Conservation (phyloP, 2,329 filamentous ascomycete genomes). For the Cladosporium sp. region DNA sequence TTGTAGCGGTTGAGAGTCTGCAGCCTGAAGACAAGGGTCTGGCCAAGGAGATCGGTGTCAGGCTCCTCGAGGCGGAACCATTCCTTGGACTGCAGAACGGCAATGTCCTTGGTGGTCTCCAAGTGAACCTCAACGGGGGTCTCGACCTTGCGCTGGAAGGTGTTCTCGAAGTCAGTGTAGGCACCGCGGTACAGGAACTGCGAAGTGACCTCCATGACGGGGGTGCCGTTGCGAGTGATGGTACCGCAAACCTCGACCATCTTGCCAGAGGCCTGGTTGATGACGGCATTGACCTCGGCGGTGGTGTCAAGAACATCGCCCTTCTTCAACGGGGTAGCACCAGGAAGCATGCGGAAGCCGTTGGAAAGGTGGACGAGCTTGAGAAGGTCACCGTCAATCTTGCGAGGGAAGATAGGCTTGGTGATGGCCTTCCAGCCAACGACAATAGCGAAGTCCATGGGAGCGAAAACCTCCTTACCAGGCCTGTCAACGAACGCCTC, state of each 20-base stretch:
- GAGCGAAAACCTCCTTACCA: constrained; percentile 88
- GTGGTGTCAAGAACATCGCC: constrained; percentile 89
- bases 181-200: constrained; percentile 94
- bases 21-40: constrained; percentile 94
- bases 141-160: constrained; percentile 96
- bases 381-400: constrained; percentile 90
- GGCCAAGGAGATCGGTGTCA: constrained; percentile 81
- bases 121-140: constrained; percentile 92
- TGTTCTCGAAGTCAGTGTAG: constrained; percentile 94
- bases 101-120: constrained; percentile 82
- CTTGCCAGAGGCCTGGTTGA: constrained; percentile 97
- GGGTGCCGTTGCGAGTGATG: constrained; percentile 73
- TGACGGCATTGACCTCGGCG: constrained; percentile 92
- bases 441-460: constrained; percentile 73
- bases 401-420: constrained; percentile 96
- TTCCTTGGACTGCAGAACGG: constrained; percentile 91
- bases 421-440: constrained; percentile 78
- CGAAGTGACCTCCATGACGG: constrained; percentile 97
- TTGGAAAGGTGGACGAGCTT: constrained; percentile 97
- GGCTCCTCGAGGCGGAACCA: constrained; percentile 89
- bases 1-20: constrained; percentile 90
- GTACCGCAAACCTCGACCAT: constrained; percentile 99
- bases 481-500: constrained; percentile 96
- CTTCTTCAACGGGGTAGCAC: constrained; percentile 91
- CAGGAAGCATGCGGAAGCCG: constrained; percentile 95